Evolutionary conservation across 345 rosid species (phyloP), one percentile per base, ranked within the genome.

Genomic region (Citrus glauca): DNA sequence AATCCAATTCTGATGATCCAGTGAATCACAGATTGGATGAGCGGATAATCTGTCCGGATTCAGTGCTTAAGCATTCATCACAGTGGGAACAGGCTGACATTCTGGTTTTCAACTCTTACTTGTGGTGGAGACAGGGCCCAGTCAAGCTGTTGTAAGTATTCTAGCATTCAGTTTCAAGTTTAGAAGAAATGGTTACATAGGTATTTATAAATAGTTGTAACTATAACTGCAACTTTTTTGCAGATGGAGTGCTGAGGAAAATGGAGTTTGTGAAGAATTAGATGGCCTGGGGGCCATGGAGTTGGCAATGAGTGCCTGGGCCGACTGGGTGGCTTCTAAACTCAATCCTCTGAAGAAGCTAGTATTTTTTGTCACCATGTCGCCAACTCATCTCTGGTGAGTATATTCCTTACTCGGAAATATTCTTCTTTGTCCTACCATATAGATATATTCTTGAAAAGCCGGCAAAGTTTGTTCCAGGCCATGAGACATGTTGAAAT

Each of bases 81-180:
- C 81, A 82, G 83, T 96, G 98, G 99, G 91, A 92, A 83, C 91
- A 87, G 69, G 99, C 98, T 48, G 98, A 96, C 76, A 90, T 94
- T 77, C 84, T 96, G 61, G 87, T 96, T 67, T 96, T 96, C 84
- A 96, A 96, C 81, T 83, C 98, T 0, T 96, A 96, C 84, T 84
- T 96, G 87, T 96, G 99, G 99, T 96, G 99, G 99, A 94, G 99
- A 83, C 97, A 92, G 86, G 97, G 89, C 70, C 92, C 99, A 33
- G 91, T 96, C 62, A 96, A 94, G 90, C 84, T 96, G 60, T 81
- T 78, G 99, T 94, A 77, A 86, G 94, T 86, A 35, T 69, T 30
- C 22, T 24, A 14, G 40, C 37, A 28, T 63, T 25, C 14, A 25
- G 45, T 20, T 78, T 80, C 61, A 40, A 72, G 40, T 65, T 77